Evolutionary conservation across 768 basidiomycete species (phyloP).

Genomic region (Podaxis sp.): DNA sequence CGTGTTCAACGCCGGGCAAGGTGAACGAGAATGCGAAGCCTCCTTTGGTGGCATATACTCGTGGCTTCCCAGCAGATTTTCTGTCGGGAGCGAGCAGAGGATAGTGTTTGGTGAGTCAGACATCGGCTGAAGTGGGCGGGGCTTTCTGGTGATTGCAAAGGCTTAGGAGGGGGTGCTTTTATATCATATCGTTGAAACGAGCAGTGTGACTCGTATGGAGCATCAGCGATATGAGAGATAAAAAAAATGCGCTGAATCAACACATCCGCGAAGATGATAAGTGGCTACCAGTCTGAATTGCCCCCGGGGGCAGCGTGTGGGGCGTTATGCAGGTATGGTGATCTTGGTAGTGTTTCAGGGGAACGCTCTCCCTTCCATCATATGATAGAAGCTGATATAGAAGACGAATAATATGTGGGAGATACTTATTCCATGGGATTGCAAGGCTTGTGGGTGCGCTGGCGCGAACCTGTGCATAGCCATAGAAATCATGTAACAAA

Average conservation of each 20-base stretch:
- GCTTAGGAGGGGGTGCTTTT: not conserved
- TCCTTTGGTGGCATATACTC: conserved; percentile 21
- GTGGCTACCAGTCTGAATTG: no score
- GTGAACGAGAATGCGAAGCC: conserved; percentile 31
- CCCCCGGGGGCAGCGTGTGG: no score
- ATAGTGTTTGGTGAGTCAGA: not conserved
- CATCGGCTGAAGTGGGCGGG: conserved; percentile 8
- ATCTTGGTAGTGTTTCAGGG: no score
- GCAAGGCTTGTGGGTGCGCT: no score
- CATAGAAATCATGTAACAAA: no score
- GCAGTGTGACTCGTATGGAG: not conserved
- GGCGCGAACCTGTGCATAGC: no score
- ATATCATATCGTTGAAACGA: not conserved
- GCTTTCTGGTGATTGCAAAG: not conserved
- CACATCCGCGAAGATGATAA: no score
- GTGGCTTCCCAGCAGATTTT: conserved; percentile 11
- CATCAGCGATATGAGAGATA: not conserved
- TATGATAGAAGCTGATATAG: no score
- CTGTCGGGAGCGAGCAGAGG: not conserved
- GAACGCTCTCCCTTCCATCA: no score
- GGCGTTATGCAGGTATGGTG: no score
- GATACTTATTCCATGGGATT: no score
- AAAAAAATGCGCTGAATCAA: not conserved
- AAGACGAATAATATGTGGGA: no score
- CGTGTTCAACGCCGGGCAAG: conserved; percentile 53